Evolutionary conservation across 768 basidiomycete genomes (phyloP).

Genomic region (Kwoniella bestiolae): DNA sequence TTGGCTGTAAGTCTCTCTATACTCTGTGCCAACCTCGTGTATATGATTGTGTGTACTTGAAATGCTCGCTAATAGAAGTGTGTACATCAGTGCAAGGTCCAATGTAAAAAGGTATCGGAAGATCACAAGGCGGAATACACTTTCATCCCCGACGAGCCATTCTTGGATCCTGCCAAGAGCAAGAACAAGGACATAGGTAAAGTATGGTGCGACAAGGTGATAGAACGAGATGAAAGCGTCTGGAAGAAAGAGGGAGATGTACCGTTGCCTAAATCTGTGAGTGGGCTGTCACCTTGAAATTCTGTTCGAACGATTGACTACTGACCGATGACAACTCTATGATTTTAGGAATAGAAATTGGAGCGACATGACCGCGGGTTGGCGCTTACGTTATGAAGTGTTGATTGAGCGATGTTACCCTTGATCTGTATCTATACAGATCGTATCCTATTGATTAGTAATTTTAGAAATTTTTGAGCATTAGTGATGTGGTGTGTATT

Average conservation of each 20-base stretch:
- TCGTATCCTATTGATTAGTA: too few relatives aligned
- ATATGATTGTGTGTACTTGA: not conserved
- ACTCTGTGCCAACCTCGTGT: not conserved
- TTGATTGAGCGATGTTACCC: too few relatives aligned
- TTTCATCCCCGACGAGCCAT: not conserved
- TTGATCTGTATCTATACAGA: too few relatives aligned
- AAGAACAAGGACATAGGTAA: not conserved
- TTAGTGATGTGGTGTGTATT: too few relatives aligned
- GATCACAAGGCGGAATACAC: not conserved
- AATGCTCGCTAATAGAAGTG: not conserved
- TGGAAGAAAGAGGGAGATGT: not conserved
- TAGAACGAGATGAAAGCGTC: not conserved
- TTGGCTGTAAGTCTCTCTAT: not conserved
- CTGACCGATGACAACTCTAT: not conserved
- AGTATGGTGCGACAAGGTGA: conserved; percentile 1
- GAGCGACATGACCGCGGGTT: too few relatives aligned
- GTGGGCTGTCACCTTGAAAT: too few relatives aligned
- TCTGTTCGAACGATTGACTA: not conserved
- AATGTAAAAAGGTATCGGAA: not conserved
- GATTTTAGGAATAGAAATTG: too few relatives aligned
- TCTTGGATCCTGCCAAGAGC: not conserved
- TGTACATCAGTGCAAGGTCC: not conserved
- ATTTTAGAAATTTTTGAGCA: too few relatives aligned
- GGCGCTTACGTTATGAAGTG: too few relatives aligned
- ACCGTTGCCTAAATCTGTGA: not conserved